Evolutionary conservation across 2,329 filamentous ascomycete genomes (phyloP), one percentile per base, ranked within the genome.

Genomic region (Calonectria leucothoes): DNA sequence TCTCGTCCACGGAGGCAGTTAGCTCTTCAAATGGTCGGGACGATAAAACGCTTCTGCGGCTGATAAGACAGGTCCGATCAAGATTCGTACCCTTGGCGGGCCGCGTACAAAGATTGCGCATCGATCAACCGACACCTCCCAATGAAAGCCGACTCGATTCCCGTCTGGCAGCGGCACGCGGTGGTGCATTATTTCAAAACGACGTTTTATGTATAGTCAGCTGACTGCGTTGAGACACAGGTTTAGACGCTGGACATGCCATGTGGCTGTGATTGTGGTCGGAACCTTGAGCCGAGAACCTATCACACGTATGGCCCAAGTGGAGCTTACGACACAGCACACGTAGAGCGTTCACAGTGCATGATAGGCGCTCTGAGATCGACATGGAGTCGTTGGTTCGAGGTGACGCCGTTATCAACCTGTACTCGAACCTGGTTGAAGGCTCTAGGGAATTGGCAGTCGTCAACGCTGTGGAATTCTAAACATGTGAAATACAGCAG

Each of bases 31-130:
- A 76, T 75, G 72, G 25, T 25, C 14, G 14, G 49, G 7, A 29
- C 31, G 23, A 42, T 25, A 17, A 23, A 55, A n/a, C n/a, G 35
- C 49, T 51, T 61, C n/a, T 39, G 39, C 31, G 6, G 14, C 20
- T 33, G 37, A 57, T 52, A 55, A 31, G 49, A 23, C 49, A 15
- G 35, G 49, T 35, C 49, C 49, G 23, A 25, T 8, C 20, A 29
- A 51, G 37, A 67, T n/a, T 23, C 17, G 25, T 35, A 37, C 35
- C 51, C 51, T 23, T 27, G 31, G 27, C 17, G 20, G 42, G 42
- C 35, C 49, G 27, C 33, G 55, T 74, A 74, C 74, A 71, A 64
- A 76, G 75, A 75, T 74, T 77, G 73, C 75, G 71, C 25, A 52
- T 33, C 23, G 27, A 31, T 15, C 70, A 72, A 66, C 71, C 59